A percentile compares a stretch with the other conserved stretches of the same genome.
Evolutionary conservation across 257 asterid genomes (phyloP).

Genomic region (Gentiana macrophylla): DNA sequence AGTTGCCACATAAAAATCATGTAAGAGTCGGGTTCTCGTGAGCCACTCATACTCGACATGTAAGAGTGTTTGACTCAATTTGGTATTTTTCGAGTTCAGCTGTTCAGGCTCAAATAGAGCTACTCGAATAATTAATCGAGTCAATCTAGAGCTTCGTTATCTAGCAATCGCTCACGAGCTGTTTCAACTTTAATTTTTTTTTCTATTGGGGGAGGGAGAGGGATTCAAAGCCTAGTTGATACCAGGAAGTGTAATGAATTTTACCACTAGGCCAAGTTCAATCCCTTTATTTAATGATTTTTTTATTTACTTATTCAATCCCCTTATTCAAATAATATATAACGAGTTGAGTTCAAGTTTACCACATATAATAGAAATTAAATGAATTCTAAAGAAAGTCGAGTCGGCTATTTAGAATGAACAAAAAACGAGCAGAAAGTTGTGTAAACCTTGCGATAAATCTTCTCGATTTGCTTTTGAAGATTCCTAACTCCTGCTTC

Average conservation of each 20-base stretch:
- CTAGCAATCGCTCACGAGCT: too few relatives aligned
- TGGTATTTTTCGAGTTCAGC: not conserved
- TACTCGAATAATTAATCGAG: not conserved
- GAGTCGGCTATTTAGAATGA: too few relatives aligned
- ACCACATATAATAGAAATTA: not conserved
- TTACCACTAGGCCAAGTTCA: too few relatives aligned
- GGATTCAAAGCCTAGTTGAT: not conserved
- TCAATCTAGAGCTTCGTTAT: too few relatives aligned
- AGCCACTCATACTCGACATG: too few relatives aligned
- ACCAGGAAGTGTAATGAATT: too few relatives aligned
- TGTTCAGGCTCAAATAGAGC: not conserved
- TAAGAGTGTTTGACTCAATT: too few relatives aligned
- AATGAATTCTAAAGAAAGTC: not conserved
- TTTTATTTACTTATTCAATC: not conserved
- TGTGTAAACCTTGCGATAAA: constrained; percentile 77
- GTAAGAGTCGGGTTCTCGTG: too few relatives aligned
- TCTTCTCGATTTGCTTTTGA: constrained; percentile 98
- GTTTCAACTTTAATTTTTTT: too few relatives aligned
- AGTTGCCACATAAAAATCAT: too few relatives aligned
- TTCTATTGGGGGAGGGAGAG: not conserved
- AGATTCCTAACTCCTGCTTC: constrained; percentile 99
- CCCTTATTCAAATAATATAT: too few relatives aligned
- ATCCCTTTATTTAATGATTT: not conserved
- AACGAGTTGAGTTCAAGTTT: too few relatives aligned
- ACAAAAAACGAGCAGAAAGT: not conserved